Percentiles rank a stretch among this genome's conserved stretches.
phyloP scores from a whole-genome alignment of 2,329 filamentous ascomycete species.

The Nemania sp. region DNA sequence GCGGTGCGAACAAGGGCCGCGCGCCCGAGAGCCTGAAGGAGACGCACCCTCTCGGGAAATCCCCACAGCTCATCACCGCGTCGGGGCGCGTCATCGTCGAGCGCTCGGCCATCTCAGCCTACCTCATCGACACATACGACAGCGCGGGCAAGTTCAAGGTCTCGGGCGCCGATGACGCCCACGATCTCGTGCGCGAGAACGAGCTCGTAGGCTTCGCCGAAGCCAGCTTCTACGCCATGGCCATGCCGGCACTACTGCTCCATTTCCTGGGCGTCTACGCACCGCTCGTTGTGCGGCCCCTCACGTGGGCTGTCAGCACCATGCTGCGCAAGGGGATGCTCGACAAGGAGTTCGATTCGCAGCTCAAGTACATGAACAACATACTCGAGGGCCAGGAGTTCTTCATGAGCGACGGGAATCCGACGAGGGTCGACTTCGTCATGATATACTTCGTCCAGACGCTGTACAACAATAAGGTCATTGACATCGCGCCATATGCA shows the following conservation, averaged over 20 bases:
- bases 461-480: constrained; percentile 11
- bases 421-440: constrained; percentile 31
- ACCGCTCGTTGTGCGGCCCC: constrained; percentile 29
- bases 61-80: constrained; percentile 29
- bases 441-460: constrained; percentile 27
- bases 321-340: constrained; percentile 24
- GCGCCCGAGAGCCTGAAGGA: constrained; percentile 28
- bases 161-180: constrained; percentile 12
- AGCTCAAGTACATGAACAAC: constrained; percentile 20
- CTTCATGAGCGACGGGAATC: constrained; percentile 26
- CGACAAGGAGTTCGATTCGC: constrained; percentile 28
- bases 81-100: constrained; percentile 27
- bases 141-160: constrained; percentile 24
- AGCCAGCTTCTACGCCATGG: constrained; percentile 20
- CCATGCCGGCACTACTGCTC: constrained; percentile 19
- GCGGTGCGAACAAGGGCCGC: constrained; percentile 15
- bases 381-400: constrained; percentile 22
- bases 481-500: constrained; percentile 28
- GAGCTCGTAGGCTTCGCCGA: constrained; percentile 28
- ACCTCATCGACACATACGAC: constrained; percentile 34
- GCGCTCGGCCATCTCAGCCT: constrained; percentile 30
- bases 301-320: constrained; percentile 17
- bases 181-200: constrained; percentile 28
- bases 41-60: constrained; percentile 31
- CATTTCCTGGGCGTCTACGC: constrained; percentile 10